phyloP scores from a whole-genome alignment of 345 rosid species.

The Linum usitatissimum region DNA sequence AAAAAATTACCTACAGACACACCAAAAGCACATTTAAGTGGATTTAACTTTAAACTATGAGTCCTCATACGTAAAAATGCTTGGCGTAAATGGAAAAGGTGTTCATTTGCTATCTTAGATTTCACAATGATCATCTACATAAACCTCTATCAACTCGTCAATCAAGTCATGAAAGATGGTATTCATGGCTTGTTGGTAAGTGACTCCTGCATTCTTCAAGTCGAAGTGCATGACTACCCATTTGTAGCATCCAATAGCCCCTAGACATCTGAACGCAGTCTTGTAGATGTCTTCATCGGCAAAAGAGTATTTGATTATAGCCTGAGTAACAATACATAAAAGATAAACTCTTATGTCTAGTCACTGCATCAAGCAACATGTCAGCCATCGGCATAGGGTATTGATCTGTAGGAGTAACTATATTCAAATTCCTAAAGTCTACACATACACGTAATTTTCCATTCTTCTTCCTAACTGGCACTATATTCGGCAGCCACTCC shows the following conservation, averaged over 20 bases:
- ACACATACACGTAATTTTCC: no score
- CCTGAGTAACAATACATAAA: not conserved
- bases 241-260: not conserved
- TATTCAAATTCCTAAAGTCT: no score
- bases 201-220: not conserved
- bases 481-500: no score
- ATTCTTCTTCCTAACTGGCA: no score
- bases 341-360: not conserved
- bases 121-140: slow-evolving; percentile 5
- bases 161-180: slow-evolving; percentile 4
- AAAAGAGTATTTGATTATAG: not conserved
- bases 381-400: no score
- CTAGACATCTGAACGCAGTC: not conserved
- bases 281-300: not conserved
- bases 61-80: not conserved
- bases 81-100: not conserved
- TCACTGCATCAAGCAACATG: not conserved
- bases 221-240: slow-evolving; percentile 2
- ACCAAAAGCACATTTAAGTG: slow-evolving; percentile 5
- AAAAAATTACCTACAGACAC: not conserved
- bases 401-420: no score
- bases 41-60: slow-evolving; percentile 1
- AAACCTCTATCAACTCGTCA: not conserved
- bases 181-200: slow-evolving; percentile 6
- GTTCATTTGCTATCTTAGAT: not conserved